These are phyloP conservation scores for Rehmannia glutinosa DNA, from an alignment of 257 asterid genomes.

Conservation along the genomic window DNA sequence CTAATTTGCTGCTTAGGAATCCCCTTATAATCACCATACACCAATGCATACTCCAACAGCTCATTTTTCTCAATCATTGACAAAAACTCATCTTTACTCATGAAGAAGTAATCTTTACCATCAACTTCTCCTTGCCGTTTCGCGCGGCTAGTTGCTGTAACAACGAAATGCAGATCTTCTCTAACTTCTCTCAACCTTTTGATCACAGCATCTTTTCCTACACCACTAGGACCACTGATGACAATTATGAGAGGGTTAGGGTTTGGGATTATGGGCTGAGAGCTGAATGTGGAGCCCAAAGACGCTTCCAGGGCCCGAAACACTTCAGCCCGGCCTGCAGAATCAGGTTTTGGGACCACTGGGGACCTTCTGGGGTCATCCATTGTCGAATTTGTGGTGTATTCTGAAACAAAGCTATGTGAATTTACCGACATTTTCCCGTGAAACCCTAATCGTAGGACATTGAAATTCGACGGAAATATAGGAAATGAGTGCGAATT, in stretches of 20 bases:
- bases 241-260: constrained; percentile 78
- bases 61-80: constrained; percentile 68
- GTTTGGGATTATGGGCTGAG: constrained; percentile 58
- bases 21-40: constrained; percentile 90
- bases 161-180: constrained; percentile 77
- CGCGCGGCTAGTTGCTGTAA: constrained; percentile 76
- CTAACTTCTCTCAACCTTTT: constrained; percentile 69
- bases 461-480: constrained; percentile 20
- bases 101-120: constrained; percentile 78
- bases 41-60: constrained; percentile 88
- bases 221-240: constrained; percentile 95
- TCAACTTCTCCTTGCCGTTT: constrained; percentile 68
- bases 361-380: no score
- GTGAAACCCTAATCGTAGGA: constrained; percentile 30
- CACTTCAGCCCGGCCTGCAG: constrained; percentile 50
- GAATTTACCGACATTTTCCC: constrained; percentile 27
- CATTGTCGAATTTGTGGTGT: constrained; percentile 30
- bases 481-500: constrained; percentile 25
- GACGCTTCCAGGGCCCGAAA: constrained; percentile 82
- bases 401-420: constrained; percentile 31
- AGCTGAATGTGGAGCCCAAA: constrained; percentile 64
- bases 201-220: constrained; percentile 88
- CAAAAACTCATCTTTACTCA: constrained; percentile 68
- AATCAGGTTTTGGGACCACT: constrained; percentile 56
- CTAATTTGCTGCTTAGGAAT: constrained; percentile 82